Evolutionary conservation across 2,329 filamentous ascomycete species (phyloP).

Genomic region (Cladosporium sp.): DNA sequence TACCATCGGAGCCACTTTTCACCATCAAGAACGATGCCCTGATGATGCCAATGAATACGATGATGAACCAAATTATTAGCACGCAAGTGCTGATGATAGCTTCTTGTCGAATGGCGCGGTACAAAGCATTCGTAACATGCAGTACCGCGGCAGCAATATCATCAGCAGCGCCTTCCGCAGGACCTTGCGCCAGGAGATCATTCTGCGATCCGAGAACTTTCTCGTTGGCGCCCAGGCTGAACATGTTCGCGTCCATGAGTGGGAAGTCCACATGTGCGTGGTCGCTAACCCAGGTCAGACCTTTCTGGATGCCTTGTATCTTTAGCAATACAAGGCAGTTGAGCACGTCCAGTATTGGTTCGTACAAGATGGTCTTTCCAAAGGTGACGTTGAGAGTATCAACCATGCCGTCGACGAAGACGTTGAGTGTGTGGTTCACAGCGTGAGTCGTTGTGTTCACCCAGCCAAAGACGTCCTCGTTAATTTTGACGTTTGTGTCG

Average conservation of each 20-base stretch:
- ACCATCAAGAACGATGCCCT: slow-evolving; percentile 62
- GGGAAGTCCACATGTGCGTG: slow-evolving; percentile 81
- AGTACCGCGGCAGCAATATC: slow-evolving; percentile 74
- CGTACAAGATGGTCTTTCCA: slow-evolving; percentile 73
- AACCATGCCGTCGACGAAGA: slow-evolving; percentile 74
- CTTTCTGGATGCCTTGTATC: slow-evolving; percentile 76
- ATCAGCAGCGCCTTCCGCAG: slow-evolving; percentile 69
- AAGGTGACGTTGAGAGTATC: slow-evolving; percentile 72
- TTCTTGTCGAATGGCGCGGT: slow-evolving; percentile 67
- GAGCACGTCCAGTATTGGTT: slow-evolving; percentile 73
- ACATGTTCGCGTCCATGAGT: slow-evolving; percentile 70
- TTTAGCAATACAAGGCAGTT: slow-evolving; percentile 87
- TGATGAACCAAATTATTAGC: slow-evolving; percentile 70
- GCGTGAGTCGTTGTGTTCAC: slow-evolving; percentile 78
- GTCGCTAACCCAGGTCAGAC: slow-evolving; percentile 89
- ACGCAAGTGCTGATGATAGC: slow-evolving; percentile 73
- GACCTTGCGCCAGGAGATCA: slow-evolving; percentile 68
- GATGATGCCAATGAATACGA: slow-evolving; percentile 69
- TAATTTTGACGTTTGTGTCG: slow-evolving; percentile 66
- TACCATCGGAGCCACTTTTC: slow-evolving; percentile 38
- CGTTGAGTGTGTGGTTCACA: slow-evolving; percentile 79
- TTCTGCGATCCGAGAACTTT: slow-evolving; percentile 53
- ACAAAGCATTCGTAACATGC: slow-evolving; percentile 64
- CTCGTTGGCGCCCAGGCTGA: slow-evolving; percentile 70
- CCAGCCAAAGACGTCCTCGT: slow-evolving; percentile 79